Base-by-base conservation (phyloP, 2,329 filamentous ascomycete species). In the Aspergillus pseudonomiae region DNA sequence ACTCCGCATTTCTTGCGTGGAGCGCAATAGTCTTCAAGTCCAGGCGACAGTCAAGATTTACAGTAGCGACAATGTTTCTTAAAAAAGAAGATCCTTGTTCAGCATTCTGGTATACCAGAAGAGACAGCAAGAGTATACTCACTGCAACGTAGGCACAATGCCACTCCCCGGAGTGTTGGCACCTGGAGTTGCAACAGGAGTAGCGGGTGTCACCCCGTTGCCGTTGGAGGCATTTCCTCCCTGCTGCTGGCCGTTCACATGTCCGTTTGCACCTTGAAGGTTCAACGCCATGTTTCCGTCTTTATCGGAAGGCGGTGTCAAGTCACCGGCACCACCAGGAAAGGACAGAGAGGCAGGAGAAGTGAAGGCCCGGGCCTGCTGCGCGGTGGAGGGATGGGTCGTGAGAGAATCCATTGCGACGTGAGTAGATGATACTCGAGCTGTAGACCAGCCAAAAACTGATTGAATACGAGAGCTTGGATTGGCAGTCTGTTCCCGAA, bases 41-140 rank as follows among this genome's bases (percentile, higher is more conserved):
- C 83, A 98, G 84, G 73, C 94, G 94, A 83, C 94, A 97, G 85
- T 96, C 93, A 77, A 98, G 87, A 81, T 98, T 98, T 84, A 98
- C 95, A 72, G 95, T 99, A 71, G 95, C 94, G 81, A 98, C 94
- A 83, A 98, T 97, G 84, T 98, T 97, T 89, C 93, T 96, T 93
- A 56, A 71, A 67, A 68, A 66, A 69, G 62, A 64, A 68, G 57
- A 63, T 64, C 64, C 69, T 78, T 75, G 78, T 83, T 84, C 83
- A 84, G 82, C 80, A 77, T 77, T 80, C 76, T 81, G 80, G 78
- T 79, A 72, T 72, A 73, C 76, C 77, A 77, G 74, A 78, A 77
- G 75, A 77, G 59, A 77, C 76, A 77, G 74, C 71, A 72, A 74
- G 78, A 79, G 79, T 78, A 89, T 90, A 95, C 93, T 93, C 92